These are phyloP conservation scores for Entoloma clypeatum DNA, from an alignment of 1,284 basidiomycete genomes.

Conservation along the genomic window DNA sequence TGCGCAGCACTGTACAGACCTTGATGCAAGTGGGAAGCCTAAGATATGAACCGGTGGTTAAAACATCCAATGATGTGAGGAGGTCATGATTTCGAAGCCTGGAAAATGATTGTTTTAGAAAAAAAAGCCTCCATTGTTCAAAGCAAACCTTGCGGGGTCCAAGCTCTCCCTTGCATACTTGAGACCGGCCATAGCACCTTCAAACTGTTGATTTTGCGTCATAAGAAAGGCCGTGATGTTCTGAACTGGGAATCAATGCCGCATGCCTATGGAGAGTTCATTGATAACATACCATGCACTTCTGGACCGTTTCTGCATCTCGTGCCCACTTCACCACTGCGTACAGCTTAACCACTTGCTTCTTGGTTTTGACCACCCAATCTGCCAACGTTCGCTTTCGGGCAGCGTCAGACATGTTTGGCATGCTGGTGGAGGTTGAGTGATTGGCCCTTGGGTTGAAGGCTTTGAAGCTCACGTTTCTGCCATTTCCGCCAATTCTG, in stretches of 20 bases:
- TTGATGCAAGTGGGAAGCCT: conserved; percentile 76
- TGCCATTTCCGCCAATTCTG: conserved; percentile 77
- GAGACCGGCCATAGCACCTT: conserved; percentile 62
- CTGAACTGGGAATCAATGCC: conserved; percentile 32
- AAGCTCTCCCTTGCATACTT: conserved; percentile 63
- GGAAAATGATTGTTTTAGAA: conserved; percentile 3
- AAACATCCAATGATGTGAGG: conserved; percentile 82
- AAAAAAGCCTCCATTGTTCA: background rate
- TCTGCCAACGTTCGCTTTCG: conserved; percentile 81
- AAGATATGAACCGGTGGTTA: conserved; percentile 79
- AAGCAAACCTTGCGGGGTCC: conserved; percentile 60
- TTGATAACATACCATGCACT: conserved; percentile 64
- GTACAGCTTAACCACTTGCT: conserved; percentile 86
- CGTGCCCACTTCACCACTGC: conserved; percentile 81
- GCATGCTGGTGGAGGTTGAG: conserved; percentile 51
- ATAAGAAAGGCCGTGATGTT: conserved; percentile 82
- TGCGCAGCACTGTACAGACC: conserved; percentile 36
- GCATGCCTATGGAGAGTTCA: background rate
- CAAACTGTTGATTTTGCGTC: conserved; percentile 81
- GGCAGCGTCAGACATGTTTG: conserved; percentile 77
- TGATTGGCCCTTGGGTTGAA: background rate
- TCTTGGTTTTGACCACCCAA: conserved; percentile 84
- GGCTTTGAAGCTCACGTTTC: conserved; percentile 67
- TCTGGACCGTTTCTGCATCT: conserved; percentile 76
- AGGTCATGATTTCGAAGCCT: conserved; percentile 88